These are phyloP conservation scores for Sextonia rubra DNA, from an alignment of 164 flowering plant genomes.

Conservation along the genomic window DNA sequence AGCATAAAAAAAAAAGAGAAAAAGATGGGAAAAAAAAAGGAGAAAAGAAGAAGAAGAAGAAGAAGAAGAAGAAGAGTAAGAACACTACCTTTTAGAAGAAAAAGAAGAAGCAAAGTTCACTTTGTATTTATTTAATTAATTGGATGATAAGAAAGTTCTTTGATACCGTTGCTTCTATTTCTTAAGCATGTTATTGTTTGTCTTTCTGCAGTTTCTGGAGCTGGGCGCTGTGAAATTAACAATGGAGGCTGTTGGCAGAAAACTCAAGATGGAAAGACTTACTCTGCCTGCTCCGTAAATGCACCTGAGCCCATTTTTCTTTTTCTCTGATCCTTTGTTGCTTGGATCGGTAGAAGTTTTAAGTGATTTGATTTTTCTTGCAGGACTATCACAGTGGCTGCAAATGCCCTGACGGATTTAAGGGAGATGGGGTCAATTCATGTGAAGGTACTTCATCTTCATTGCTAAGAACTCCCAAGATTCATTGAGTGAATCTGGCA, in stretches of 20 bases:
- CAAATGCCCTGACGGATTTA: conserved; percentile 86
- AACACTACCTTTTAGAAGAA: too few relatives aligned
- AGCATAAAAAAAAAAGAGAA: too few relatives aligned
- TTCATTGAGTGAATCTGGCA: not conserved
- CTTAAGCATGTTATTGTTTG: not conserved
- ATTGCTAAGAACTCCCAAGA: not conserved
- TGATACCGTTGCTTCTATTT: not conserved
- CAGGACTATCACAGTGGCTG: conserved; percentile 76
- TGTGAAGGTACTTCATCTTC: conserved; percentile 68
- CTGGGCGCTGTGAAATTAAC: conserved; percentile 74
- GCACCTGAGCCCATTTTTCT: not conserved
- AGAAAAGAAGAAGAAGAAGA: too few relatives aligned
- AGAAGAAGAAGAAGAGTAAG: too few relatives aligned
- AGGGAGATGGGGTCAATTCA: conserved; percentile 73
- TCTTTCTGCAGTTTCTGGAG: conserved; percentile 68
- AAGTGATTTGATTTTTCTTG: conserved; percentile 7
- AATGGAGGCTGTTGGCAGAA: conserved; percentile 98
- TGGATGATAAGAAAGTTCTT: not conserved
- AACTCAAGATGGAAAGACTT: conserved; percentile 54
- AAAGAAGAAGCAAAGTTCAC: too few relatives aligned
- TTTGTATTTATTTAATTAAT: too few relatives aligned
- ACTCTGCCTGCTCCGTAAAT: conserved; percentile 85
- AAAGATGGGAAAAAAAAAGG: too few relatives aligned
- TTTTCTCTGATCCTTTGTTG: not conserved
- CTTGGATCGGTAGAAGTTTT: not conserved